These are phyloP conservation scores for Curvularia spicifera DNA, from an alignment of 2,329 filamentous ascomycete species.

Conservation along the genomic window DNA sequence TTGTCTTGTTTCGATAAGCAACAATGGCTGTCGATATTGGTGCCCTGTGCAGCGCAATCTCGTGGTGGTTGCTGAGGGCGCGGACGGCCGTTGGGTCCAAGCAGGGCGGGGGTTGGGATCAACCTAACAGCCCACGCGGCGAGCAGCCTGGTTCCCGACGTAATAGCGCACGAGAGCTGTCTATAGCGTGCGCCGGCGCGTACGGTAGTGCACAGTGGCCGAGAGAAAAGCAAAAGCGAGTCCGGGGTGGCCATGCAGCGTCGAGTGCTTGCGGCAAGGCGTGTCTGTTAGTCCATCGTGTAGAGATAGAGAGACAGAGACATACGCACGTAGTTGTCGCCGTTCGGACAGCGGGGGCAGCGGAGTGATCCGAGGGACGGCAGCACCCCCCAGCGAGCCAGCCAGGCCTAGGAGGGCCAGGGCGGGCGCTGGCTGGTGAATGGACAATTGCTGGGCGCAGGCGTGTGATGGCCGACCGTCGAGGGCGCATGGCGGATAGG, in stretches of 20 bases:
- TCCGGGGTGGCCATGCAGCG: background rate
- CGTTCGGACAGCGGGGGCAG: constrained; percentile 9
- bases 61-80: background rate
- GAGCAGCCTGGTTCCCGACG: constrained; percentile 5
- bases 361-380: constrained; percentile 12
- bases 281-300: background rate
- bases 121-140: constrained; percentile 8
- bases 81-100: constrained; percentile 1
- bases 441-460: constrained; percentile 18
- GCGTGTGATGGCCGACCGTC: constrained; percentile 25
- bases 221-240: constrained; percentile 5
- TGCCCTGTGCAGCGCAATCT: background rate
- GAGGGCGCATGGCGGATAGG: constrained; percentile 2
- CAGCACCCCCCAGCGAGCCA: constrained; percentile 7
- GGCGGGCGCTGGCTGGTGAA: constrained; percentile 27
- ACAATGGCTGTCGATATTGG: background rate
- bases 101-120: constrained; percentile 6
- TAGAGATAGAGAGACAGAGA: background rate
- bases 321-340: no score
- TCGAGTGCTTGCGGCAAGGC: constrained; percentile 1
- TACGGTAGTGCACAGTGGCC: background rate
- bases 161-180: constrained; percentile 13
- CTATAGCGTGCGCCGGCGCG: background rate
- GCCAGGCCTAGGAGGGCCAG: constrained; percentile 6
- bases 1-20: background rate